A percentile compares a stretch with the other conserved stretches of the same genome.
Conservation (phyloP, 805 yeast genomes). For the Danielia reshetovae region DNA sequence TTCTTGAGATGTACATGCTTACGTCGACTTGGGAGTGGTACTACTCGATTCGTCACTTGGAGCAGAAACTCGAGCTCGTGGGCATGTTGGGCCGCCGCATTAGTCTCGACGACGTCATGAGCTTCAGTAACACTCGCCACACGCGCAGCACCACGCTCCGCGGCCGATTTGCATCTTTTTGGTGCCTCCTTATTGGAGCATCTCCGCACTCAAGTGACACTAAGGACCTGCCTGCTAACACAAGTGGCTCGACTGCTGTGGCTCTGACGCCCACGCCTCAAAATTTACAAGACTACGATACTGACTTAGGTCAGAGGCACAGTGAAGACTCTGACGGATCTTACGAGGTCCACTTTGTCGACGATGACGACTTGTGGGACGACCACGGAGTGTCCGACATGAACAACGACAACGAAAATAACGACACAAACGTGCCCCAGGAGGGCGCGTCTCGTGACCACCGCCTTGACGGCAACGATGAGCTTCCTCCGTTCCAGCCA, state of each 20-base stretch:
- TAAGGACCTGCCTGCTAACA: not conserved
- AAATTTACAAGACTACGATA: not conserved
- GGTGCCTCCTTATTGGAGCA: not conserved
- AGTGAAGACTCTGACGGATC: conserved; percentile 4
- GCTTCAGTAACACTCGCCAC: conserved; percentile 14
- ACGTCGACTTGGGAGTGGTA: conserved; percentile 68
- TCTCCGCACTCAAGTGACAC: not conserved
- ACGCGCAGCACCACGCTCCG: not conserved
- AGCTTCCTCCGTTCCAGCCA: conserved; percentile 43
- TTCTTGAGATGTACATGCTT: conserved; percentile 46
- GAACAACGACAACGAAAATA: not conserved
- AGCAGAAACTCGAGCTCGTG: conserved; percentile 45
- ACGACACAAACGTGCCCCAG: conserved; percentile 1
- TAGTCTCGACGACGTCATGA: conserved; percentile 41
- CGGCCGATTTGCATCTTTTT: not conserved
- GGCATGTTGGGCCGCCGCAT: conserved; percentile 62
- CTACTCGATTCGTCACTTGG: conserved; percentile 48
- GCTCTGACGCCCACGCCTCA: not conserved
- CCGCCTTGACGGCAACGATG: conserved; percentile 3
- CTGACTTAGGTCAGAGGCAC: not conserved
- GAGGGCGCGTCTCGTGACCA: conserved; percentile 6
- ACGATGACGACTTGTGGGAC: conserved; percentile 23
- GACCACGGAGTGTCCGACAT: conserved; percentile 3
- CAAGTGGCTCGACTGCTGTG: not conserved
- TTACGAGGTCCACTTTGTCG: conserved; percentile 25